Conservation (phyloP, 1,139 yeast species). For the Blastobotrys illinoisensis region DNA sequence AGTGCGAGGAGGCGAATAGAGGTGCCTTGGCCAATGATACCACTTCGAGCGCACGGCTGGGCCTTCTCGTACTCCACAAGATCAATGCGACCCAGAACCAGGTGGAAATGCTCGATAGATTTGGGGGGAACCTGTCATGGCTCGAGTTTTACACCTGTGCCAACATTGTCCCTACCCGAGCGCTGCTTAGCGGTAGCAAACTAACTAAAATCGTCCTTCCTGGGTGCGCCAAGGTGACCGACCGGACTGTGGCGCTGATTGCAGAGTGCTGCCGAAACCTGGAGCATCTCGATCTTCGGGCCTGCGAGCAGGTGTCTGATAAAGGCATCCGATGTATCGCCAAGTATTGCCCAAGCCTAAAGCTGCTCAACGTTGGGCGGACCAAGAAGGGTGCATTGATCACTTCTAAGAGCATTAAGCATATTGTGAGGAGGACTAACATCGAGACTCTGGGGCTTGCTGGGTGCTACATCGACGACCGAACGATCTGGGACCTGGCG, state of each 20-base stretch:
- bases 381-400: slow-evolving; percentile 62
- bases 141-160: slow-evolving; percentile 86
- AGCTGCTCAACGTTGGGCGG: slow-evolving; percentile 70
- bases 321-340: slow-evolving; percentile 66
- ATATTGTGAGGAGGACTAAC: slow-evolving; percentile 49
- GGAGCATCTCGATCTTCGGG: slow-evolving; percentile 68
- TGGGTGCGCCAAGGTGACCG: slow-evolving; percentile 61
- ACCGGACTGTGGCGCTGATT: slow-evolving; percentile 48
- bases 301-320: slow-evolving; percentile 77
- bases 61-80: slow-evolving; percentile 48
- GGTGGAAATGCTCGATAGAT: slow-evolving; percentile 36
- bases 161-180: slow-evolving; percentile 51
- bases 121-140: slow-evolving; percentile 52
- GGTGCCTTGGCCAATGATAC: slow-evolving; percentile 1
- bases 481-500: slow-evolving; percentile 76
- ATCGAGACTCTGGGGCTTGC: slow-evolving; percentile 79
- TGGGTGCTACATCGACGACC: slow-evolving; percentile 77
- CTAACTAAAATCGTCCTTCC: slow-evolving; percentile 63
- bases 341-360: slow-evolving; percentile 49
- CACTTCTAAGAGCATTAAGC: slow-evolving; percentile 63
- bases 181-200: slow-evolving; percentile 38
- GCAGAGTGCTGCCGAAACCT: slow-evolving; percentile 55
- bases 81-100: slow-evolving; percentile 42
- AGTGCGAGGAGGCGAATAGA: slow-evolving; percentile 4
- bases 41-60: slow-evolving; percentile 27